Evolutionary conservation across 2,329 filamentous ascomycete genomes (phyloP).

Genomic region (Penicillium sp.): DNA sequence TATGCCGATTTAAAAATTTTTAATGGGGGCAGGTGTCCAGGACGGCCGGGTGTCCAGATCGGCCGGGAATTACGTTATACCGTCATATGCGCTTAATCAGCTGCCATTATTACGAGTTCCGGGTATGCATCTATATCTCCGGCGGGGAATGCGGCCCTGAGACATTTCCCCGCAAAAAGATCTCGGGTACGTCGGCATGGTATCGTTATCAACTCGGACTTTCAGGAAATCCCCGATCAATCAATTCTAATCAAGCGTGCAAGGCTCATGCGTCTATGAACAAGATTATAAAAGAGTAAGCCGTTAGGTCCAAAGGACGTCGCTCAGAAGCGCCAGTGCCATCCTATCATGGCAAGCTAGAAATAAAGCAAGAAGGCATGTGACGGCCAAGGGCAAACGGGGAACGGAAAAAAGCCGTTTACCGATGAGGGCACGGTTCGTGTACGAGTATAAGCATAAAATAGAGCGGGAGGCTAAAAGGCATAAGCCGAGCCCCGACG

Average conservation of each 20-base stretch:
- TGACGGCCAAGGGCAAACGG: neutral
- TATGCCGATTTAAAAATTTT: no score
- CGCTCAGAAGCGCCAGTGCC: neutral
- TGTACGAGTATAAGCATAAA: constrained; percentile 6
- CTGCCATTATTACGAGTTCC: neutral
- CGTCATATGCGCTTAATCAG: neutral
- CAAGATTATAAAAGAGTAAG: constrained; percentile 3
- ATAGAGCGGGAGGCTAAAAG: neutral
- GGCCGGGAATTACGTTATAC: no score
- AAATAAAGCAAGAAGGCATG: neutral
- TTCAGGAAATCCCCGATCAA: neutral
- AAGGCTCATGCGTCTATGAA: constrained; percentile 14
- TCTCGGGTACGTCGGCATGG: neutral
- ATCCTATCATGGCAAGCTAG: neutral
- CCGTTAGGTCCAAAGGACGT: neutral
- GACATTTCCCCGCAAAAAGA: constrained; percentile 4
- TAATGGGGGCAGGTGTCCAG: no score
- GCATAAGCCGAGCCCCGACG: neutral
- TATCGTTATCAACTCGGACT: neutral
- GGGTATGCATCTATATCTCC: neutral
- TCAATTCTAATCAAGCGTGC: constrained; percentile 3
- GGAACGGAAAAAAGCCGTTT: neutral
- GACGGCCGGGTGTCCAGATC: no score
- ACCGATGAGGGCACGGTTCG: constrained; percentile 1
- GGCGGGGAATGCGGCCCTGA: neutral